Percentiles rank a stretch among this genome's conserved stretches.
phyloP scores from a whole-genome alignment of 2,329 filamentous ascomycete species.

The Alternaria angustiovoidea region DNA sequence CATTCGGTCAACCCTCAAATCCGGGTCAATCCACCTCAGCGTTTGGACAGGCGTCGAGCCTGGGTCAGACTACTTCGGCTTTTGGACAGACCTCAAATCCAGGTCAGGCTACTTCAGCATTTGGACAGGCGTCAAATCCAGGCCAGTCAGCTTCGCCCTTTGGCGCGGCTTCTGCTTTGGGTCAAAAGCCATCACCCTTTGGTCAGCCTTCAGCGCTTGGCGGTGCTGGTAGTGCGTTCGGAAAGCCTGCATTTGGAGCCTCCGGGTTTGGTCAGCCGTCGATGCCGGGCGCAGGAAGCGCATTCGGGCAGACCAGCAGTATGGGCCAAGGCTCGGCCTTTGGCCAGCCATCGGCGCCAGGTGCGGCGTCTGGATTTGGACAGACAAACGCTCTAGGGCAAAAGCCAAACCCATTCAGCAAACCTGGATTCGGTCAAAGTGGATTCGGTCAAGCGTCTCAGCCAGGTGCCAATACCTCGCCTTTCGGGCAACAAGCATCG shows the following conservation, averaged over 20 bases:
- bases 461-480: constrained; percentile 38
- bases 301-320: constrained; percentile 31
- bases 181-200: constrained; percentile 38
- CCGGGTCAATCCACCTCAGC: constrained; percentile 22
- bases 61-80: constrained; percentile 27
- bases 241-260: constrained; percentile 44
- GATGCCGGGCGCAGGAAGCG: constrained; percentile 29
- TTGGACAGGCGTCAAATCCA: constrained; percentile 50
- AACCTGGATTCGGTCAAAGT: constrained; percentile 49
- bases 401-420: constrained; percentile 50
- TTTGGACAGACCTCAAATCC: constrained; percentile 53
- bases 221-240: constrained; percentile 47
- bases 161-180: constrained; percentile 49
- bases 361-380: constrained; percentile 43
- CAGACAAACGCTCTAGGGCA: constrained; percentile 39
- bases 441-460: constrained; percentile 57
- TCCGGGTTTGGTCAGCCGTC: constrained; percentile 54
- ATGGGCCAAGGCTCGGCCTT: constrained; percentile 39
- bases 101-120: constrained; percentile 32
- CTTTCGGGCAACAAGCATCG: constrained; percentile 46
- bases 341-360: constrained; percentile 44
- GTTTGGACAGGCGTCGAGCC: constrained; percentile 7
- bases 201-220: constrained; percentile 41
- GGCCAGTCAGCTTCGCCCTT: constrained; percentile 41
- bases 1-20: constrained; percentile 53